Base-by-base conservation (phyloP, 2,329 filamentous ascomycete species). In the Endothia cerciana region DNA sequence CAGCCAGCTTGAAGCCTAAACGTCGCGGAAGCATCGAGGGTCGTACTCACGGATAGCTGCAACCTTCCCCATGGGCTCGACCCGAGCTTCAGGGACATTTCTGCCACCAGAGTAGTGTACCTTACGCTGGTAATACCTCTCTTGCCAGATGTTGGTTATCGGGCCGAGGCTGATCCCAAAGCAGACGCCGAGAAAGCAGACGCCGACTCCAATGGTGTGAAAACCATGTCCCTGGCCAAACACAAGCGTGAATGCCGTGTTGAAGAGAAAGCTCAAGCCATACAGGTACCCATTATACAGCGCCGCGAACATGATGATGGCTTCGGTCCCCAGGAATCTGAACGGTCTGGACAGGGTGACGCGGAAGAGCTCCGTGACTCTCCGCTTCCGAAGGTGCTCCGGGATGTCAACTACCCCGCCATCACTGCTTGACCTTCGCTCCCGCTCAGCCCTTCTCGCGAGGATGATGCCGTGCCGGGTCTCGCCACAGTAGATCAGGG, bases 221-320 rank as follows among this genome's bases (percentile, higher is more conserved):
- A 80, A 80, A 0, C 78, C 79, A 62, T 77, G 79, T 1, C 81
- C 81, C 19, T 75, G 71, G 1, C 81, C 80, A 64, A 84, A 84
- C 0, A 84, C 82, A 25, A 84, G 75, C 25, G 77, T 74, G 64
- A 84, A 84, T 0, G 80, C 81, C 3, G 77, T 79, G 64, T 83
- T 83, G 73, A 83, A 83, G 0, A 83, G 73, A 63, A 83, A 84
- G 1, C 79, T 81, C 10, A 83, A 65, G 1, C 81, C 81, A 60
- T 83, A 83, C 2, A 83, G 72, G 65, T 81, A 82, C 4, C 80
- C 81, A 58, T 83, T 83, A 70, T 82, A 83, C 0, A 81, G 69
- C 2, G 81, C 81, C n/a, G 75, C 77, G 43, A 81, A 81, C 19
- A 80, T 76, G 38, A 82, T 78, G 53, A 83, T 83, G 43, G 80